Conservation (phyloP, 169 alveolate genomes). For the Cyclospora cayetanensis region DNA sequence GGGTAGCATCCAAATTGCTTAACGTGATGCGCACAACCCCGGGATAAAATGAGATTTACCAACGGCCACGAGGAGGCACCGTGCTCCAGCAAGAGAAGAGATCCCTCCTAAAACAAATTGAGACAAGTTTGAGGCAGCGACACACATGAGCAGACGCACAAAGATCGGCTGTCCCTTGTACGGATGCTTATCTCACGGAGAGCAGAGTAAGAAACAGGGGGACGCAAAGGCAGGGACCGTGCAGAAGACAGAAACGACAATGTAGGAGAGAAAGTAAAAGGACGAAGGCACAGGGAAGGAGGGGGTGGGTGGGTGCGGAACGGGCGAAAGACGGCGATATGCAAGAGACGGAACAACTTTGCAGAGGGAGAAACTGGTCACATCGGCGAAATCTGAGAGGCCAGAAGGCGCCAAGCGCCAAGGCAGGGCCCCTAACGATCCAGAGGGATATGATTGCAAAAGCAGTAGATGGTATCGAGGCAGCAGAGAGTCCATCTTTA, state of each 20-base stretch:
- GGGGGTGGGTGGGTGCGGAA: not conserved
- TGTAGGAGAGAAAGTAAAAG: not conserved
- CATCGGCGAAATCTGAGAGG: not conserved
- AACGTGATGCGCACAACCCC: constrained; percentile 12
- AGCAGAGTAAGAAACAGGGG: not conserved
- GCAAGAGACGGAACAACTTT: not conserved
- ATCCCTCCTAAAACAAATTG: not conserved
- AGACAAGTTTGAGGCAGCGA: not conserved
- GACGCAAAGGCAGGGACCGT: not conserved
- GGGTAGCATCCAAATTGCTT: constrained; percentile 50
- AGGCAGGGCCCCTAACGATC: not conserved
- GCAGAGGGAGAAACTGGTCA: not conserved
- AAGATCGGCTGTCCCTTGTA: too few species aligned
- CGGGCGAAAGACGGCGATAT: not conserved
- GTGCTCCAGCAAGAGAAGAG: constrained; percentile 64
- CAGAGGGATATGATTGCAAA: too few species aligned
- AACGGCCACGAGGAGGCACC: constrained; percentile 29
- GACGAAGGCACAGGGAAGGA: not conserved
- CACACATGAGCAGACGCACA: not conserved
- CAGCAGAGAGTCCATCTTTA: too few species aligned
- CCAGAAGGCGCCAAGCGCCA: not conserved
- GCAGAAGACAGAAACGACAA: not conserved
- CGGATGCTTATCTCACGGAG: too few species aligned
- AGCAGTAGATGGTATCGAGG: too few species aligned
- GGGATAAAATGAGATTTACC: not conserved